These are phyloP conservation scores for Beauveria scarabaeidicola DNA, from an alignment of 2,329 filamentous ascomycete species.

Conservation along the genomic window DNA sequence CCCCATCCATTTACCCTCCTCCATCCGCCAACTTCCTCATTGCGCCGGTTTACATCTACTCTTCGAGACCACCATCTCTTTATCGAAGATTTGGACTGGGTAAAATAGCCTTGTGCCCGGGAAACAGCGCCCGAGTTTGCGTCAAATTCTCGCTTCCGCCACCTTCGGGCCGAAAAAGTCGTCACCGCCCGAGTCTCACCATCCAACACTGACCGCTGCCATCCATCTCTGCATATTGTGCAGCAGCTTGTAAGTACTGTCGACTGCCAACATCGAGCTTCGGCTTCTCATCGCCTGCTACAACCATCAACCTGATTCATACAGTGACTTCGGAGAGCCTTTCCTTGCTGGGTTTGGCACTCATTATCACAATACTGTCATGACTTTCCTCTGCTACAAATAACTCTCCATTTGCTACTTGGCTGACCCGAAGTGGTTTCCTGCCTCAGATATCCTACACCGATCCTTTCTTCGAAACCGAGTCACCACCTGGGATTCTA, in stretches of 20 bases:
- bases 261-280: neutral
- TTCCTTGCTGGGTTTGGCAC: too few relatives aligned
- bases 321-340: too few relatives aligned
- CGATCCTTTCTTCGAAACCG: neutral
- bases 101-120: neutral
- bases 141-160: slow-evolving; percentile 1
- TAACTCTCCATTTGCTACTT: neutral
- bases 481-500: neutral
- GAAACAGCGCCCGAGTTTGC: neutral
- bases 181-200: slow-evolving; percentile 7
- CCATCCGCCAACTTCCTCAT: slow-evolving; percentile 11
- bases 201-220: neutral
- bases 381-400: too few relatives aligned
- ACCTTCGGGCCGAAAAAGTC: slow-evolving; percentile 2
- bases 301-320: neutral
- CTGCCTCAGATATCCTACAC: neutral
- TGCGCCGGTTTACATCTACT: slow-evolving; percentile 1
- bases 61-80: neutral
- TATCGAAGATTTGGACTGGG: neutral
- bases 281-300: neutral
- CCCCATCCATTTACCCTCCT: slow-evolving; percentile 13
- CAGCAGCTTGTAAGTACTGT: neutral
- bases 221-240: neutral
- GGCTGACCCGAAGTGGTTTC: neutral
- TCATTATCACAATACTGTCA: too few relatives aligned